These are phyloP conservation scores for Scedosporium minutisporum DNA, from an alignment of 2,329 filamentous ascomycete genomes.

Conservation along the genomic window DNA sequence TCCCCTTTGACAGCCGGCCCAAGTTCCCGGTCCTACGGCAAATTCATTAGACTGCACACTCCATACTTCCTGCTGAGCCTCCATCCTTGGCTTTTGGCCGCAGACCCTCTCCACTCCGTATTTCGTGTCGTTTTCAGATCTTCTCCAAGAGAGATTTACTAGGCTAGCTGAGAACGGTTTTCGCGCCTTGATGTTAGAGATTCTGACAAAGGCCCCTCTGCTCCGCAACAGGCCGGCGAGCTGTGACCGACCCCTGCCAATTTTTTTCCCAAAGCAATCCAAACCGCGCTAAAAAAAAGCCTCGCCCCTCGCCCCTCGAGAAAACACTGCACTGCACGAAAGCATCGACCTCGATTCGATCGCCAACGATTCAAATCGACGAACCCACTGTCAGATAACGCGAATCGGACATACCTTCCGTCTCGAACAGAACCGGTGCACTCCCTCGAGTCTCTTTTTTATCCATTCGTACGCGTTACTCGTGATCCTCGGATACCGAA, in stretches of 20 bases:
- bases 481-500: no score
- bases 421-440: background rate
- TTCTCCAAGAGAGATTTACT: background rate
- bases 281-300: background rate
- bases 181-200: no score
- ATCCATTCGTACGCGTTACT: no score
- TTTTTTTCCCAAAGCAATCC: background rate
- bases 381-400: background rate
- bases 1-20: no score
- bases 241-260: background rate
- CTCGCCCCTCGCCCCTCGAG: background rate
- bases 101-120: background rate
- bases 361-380: background rate
- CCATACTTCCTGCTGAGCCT: background rate
- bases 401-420: background rate
- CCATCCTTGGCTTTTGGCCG: background rate
- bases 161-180: no score
- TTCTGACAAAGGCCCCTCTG: no score
- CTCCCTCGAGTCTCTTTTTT: background rate
- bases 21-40: background rate
- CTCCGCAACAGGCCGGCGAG: background rate
- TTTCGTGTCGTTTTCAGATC: background rate
- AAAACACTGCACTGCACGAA: background rate
- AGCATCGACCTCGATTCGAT: background rate
- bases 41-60: background rate